Base-by-base conservation (phyloP, 768 basidiomycete species). In the Grammothele lineata region DNA sequence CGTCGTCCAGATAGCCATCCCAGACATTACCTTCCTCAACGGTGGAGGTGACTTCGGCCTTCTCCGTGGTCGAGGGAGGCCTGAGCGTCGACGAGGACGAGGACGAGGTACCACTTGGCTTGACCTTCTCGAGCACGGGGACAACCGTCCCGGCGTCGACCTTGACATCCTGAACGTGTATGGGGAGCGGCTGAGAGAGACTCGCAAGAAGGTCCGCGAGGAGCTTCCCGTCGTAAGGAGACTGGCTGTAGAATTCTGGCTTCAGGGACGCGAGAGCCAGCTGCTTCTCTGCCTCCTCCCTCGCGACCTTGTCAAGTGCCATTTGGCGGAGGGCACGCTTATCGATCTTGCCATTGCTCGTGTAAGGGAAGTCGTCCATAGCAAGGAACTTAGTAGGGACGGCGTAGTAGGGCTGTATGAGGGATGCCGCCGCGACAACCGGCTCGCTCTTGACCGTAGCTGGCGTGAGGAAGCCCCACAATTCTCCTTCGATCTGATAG, bases 391-490 rank as follows among this genome's bases (percentile, higher is more conserved):
- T 68, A 4, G 70, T 68, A 7, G 80, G 79, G 5, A 81, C 75
- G 9, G 78, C 80, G 56, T 82, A 82, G 57, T 80, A 77, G 5
- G 80, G 78, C 54, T 78, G 77, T 2, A 76, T 65, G 48, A 74
- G 71, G n/a, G 72, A 65, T 2, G 74, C 65, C n/a, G 72, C 72
- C 25, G 62, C 61, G 46, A 61, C 66, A 19, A 78, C 72, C n/a
- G 62, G 64, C 27, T 72, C 70, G 15, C 63, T 47, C 38, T 61
- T 57, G 6, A 68, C 63, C 23, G 49, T 58, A 7, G 57, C 54
- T 2, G 78, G 78, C 9, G 74, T 74, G 18, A 72, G 63, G 54
- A 79, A 80, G 8, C 78, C 80, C 76, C 77, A 80, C 8, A 82
- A 68, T 48, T 74, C 73, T 7, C 62, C 66, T 25, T 74, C 74